phyloP scores from a whole-genome alignment of 108 stramenopile genomes.

The Craspedostauros australis region DNA sequence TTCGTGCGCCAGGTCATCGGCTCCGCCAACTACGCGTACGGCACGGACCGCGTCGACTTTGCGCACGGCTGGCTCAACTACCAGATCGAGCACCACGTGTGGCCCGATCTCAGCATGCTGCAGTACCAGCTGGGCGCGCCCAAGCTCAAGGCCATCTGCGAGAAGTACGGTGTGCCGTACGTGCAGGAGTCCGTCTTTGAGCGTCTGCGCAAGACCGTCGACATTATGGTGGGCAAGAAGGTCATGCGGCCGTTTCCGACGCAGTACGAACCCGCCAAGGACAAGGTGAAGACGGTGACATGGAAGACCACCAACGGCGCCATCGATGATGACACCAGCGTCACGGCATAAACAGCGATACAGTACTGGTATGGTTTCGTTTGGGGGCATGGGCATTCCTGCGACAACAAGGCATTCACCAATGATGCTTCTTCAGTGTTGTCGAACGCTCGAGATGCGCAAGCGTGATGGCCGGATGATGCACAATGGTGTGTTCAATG shows the following conservation, averaged over 20 bases:
- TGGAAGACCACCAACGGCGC: slow-evolving; percentile 53
- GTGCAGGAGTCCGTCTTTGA: slow-evolving; percentile 75
- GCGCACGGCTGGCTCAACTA: slow-evolving; percentile 88
- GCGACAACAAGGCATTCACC: no score
- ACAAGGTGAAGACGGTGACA: slow-evolving; percentile 24
- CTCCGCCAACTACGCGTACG: slow-evolving; percentile 70
- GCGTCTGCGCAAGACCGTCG: slow-evolving; percentile 72
- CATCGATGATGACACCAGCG: slow-evolving; percentile 25
- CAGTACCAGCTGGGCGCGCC: slow-evolving; percentile 79
- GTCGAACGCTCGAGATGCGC: no score
- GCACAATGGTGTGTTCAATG: no score
- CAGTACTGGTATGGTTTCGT: no score
- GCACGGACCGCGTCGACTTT: slow-evolving; percentile 77
- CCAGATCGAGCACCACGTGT: slow-evolving; percentile 91
- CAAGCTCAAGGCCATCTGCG: slow-evolving; percentile 64
- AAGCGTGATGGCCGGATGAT: no score
- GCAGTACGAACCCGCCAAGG: slow-evolving; percentile 41
- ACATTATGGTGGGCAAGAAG: slow-evolving; percentile 79
- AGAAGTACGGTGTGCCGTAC: slow-evolving; percentile 86
- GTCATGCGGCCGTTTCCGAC: slow-evolving; percentile 84
- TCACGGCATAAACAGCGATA: neutral
- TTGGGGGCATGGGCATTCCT: no score
- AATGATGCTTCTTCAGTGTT: no score
- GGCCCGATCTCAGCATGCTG: slow-evolving; percentile 83
- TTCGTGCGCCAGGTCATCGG: slow-evolving; percentile 86